Conservation (phyloP, 345 rosid genomes). For the Pistacia vera region DNA sequence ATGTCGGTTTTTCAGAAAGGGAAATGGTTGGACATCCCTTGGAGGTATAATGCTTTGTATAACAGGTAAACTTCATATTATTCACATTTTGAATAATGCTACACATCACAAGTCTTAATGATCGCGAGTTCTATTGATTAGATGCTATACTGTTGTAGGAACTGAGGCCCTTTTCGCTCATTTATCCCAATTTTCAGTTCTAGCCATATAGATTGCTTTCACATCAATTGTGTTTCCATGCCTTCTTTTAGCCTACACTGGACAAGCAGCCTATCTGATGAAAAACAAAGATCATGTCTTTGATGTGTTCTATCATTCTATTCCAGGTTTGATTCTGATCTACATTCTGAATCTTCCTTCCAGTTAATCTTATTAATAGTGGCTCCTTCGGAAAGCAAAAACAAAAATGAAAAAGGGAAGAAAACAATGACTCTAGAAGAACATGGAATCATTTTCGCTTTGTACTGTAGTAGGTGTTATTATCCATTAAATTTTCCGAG, state of each 20-base stretch:
- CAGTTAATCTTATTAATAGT: not conserved
- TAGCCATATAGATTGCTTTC: slow-evolving; percentile 53
- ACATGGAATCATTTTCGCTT: too few species aligned
- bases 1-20: slow-evolving; percentile 41
- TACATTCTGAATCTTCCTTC: not conserved
- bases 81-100: too few species aligned
- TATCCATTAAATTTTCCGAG: too few species aligned
- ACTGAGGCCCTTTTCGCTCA: slow-evolving; percentile 62
- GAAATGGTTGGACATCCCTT: slow-evolving; percentile 41
- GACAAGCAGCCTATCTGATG: slow-evolving; percentile 61
- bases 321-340: slow-evolving; percentile 43
- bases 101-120: too few species aligned
- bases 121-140: not conserved
- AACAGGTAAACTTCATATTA: slow-evolving; percentile 37
- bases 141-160: slow-evolving; percentile 31
- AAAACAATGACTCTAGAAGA: not conserved
- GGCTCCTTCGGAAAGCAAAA: not conserved
- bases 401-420: not conserved
- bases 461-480: too few species aligned
- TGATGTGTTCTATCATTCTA: slow-evolving; percentile 47
- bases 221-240: slow-evolving; percentile 49
- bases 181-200: slow-evolving; percentile 51
- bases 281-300: slow-evolving; percentile 35
- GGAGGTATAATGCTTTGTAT: slow-evolving; percentile 60
- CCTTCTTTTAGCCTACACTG: slow-evolving; percentile 55